A percentile compares a stretch with the other conserved stretches of the same genome.
phyloP scores from a whole-genome alignment of 75 land plant species.

The Ceratopteris richardii region DNA sequence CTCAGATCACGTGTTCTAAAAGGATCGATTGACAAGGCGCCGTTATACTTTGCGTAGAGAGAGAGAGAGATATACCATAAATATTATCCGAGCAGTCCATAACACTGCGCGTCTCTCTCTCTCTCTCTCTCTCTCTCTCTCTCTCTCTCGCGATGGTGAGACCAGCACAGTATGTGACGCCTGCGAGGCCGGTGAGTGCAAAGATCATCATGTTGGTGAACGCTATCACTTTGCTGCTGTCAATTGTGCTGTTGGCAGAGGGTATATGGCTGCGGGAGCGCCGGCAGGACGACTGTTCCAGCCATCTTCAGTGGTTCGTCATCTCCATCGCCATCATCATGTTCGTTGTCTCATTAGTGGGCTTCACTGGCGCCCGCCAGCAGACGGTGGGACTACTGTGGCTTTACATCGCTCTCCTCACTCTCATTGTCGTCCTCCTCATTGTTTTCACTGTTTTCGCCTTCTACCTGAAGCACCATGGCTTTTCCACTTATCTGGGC shows the following conservation, averaged over 20 bases:
- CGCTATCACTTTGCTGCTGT: background rate
- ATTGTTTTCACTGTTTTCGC: background rate
- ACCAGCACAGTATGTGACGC: too few relatives aligned
- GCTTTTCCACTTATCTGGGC: background rate
- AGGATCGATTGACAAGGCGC: too few relatives aligned
- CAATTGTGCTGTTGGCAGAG: background rate
- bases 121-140: too few relatives aligned
- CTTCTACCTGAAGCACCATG: background rate
- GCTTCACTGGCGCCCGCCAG: background rate
- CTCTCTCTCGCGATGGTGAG: too few relatives aligned
- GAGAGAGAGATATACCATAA: too few relatives aligned
- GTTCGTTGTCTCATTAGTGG: background rate
- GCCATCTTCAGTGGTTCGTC: background rate
- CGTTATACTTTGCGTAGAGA: too few relatives aligned
- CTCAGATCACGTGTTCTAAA: too few relatives aligned
- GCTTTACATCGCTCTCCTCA: slow-evolving; percentile 1
- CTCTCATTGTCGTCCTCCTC: background rate
- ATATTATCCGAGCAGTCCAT: too few relatives aligned
- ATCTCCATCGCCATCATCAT: background rate
- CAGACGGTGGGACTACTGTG: background rate
- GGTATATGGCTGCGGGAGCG: background rate
- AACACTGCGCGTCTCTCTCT: too few relatives aligned
- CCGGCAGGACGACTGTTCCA: background rate
- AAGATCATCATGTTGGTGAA: background rate
- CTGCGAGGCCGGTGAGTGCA: background rate